Evolutionary conservation across 2,329 filamentous ascomycete genomes (phyloP).

Genomic region (Xylaria sp.): DNA sequence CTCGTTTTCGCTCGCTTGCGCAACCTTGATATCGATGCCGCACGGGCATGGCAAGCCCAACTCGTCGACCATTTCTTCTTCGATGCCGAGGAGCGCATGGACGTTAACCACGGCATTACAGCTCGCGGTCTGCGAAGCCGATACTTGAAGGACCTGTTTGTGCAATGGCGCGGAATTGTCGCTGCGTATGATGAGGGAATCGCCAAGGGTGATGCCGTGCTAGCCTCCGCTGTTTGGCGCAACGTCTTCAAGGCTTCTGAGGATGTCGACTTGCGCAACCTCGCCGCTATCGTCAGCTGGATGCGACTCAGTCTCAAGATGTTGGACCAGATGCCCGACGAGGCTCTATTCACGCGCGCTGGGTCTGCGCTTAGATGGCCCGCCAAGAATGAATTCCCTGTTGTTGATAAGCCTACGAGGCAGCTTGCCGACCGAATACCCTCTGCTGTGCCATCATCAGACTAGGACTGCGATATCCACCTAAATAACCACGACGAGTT

Average conservation of each 20-base stretch:
- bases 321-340: conserved; percentile 47
- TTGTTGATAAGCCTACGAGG: conserved; percentile 39
- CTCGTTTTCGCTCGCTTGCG: conserved; percentile 78
- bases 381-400: conserved; percentile 33
- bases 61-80: conserved; percentile 94
- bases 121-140: conserved; percentile 55
- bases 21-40: conserved; percentile 63
- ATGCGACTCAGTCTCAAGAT: conserved; percentile 45
- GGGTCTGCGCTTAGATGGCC: conserved; percentile 41
- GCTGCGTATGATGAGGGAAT: conserved; percentile 81
- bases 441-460: not conserved
- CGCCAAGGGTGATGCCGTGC: conserved; percentile 67
- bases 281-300: conserved; percentile 53
- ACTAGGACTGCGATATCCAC: not conserved
- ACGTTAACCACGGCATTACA: conserved; percentile 66
- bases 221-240: conserved; percentile 83
- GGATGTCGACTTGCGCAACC: conserved; percentile 45
- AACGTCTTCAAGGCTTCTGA: conserved; percentile 75
- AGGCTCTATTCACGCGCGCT: conserved; percentile 32
- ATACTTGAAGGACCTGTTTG: conserved; percentile 81
- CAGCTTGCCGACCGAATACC: conserved; percentile 35
- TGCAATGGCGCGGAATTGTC: conserved; percentile 85
- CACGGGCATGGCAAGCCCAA: conserved; percentile 78
- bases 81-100: conserved; percentile 79
- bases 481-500: not conserved